Evolutionary conservation across 352 stramenopile species (phyloP).

Genomic region (Globisporangium uncinulatum): DNA sequence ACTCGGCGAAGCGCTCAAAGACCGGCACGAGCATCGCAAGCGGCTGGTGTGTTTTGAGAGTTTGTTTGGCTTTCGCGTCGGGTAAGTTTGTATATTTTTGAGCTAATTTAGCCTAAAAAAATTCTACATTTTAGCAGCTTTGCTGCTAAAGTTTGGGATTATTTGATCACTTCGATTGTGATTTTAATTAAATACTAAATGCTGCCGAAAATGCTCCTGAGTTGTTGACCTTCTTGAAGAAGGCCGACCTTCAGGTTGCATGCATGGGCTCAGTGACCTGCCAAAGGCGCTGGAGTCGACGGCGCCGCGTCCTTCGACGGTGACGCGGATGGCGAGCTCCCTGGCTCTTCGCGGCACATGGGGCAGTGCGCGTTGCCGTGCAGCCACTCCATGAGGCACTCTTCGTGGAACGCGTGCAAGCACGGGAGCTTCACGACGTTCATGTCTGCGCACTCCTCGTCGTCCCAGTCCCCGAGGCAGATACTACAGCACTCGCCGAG

Average conservation of each 20-base stretch:
- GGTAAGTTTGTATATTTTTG: too few species aligned
- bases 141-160: neutral
- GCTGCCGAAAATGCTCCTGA: neutral
- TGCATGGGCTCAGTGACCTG: too few species aligned
- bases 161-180: neutral
- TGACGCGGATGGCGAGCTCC: slow-evolving; percentile 6
- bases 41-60: neutral
- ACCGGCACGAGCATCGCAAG: slow-evolving; percentile 22
- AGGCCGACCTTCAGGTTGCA: too few species aligned
- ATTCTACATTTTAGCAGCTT: too few species aligned
- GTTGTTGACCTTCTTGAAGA: too few species aligned
- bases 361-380: slow-evolving; percentile 77
- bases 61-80: too few species aligned
- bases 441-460: slow-evolving; percentile 74
- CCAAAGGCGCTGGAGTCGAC: too few species aligned
- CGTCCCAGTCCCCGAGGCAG: slow-evolving; percentile 75
- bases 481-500: slow-evolving; percentile 82
- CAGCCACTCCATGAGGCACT: slow-evolving; percentile 84
- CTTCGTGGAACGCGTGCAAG: slow-evolving; percentile 81
- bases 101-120: too few species aligned
- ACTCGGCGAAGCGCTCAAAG: slow-evolving; percentile 56
- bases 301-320: neutral
- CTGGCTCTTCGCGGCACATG: slow-evolving; percentile 80
- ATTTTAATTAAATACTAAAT: slow-evolving; percentile 1
- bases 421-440: slow-evolving; percentile 83